phyloP scores from a whole-genome alignment of 768 basidiomycete species.

The Leccinum sublutescens region DNA sequence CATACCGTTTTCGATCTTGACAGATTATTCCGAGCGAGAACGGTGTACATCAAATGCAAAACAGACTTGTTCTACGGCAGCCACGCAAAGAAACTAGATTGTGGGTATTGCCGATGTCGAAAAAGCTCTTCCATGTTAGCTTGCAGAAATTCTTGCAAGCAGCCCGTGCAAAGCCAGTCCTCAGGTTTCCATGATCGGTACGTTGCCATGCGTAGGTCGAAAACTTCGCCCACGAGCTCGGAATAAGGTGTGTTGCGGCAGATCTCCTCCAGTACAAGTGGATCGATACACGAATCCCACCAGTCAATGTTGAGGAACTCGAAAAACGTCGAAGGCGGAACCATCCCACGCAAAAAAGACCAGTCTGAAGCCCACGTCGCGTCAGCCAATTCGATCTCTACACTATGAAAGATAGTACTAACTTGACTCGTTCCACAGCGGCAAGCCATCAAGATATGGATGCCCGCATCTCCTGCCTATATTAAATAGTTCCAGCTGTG shows the following conservation, averaged over 20 bases:
- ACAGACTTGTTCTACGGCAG: neutral
- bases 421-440: conserved; percentile 15
- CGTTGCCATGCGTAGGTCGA: conserved; percentile 1
- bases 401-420: neutral
- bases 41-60: neutral
- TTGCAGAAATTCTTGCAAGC: conserved; percentile 7
- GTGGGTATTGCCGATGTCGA: neutral
- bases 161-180: conserved; percentile 13
- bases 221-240: conserved; percentile 1
- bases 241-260: conserved; percentile 10
- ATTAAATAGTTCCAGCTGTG: neutral
- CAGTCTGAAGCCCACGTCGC: conserved; percentile 6
- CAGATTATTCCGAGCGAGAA: neutral
- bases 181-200: conserved; percentile 6
- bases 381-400: neutral
- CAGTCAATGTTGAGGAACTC: conserved; percentile 10
- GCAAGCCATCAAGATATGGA: neutral
- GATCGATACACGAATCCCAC: conserved; percentile 10
- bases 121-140: conserved; percentile 10
- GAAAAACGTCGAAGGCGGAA: conserved; percentile 14
- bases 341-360: conserved; percentile 13
- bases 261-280: conserved; percentile 2
- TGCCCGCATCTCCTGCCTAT: conserved; percentile 7
- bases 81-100: neutral
- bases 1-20: neutral